These are phyloP conservation scores for Phytopythium chamaehyphon DNA, from an alignment of 352 stramenopile species.

Conservation along the genomic window DNA sequence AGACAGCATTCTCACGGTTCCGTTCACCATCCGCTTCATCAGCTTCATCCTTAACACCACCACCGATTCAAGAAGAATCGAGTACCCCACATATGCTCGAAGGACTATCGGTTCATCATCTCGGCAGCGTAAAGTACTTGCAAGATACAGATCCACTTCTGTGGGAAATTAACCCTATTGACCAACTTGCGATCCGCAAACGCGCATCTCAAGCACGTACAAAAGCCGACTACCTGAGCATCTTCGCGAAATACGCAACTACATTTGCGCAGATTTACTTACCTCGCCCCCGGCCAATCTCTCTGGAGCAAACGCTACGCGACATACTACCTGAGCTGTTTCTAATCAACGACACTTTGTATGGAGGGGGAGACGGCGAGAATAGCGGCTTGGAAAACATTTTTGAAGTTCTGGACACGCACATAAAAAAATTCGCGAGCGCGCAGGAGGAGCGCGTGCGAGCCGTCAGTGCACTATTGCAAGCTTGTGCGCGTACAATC, in stretches of 20 bases:
- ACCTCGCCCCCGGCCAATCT: slow-evolving; percentile 62
- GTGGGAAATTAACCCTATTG: slow-evolving; percentile 82
- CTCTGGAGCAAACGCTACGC: slow-evolving; percentile 71
- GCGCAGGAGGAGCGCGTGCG: slow-evolving; percentile 61
- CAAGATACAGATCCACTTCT: slow-evolving; percentile 75
- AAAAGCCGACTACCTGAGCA: slow-evolving; percentile 53
- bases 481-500: slow-evolving; percentile 72
- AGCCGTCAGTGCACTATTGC: slow-evolving; percentile 59
- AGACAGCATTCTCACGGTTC: slow-evolving; percentile 56
- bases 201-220: slow-evolving; percentile 49
- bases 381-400: slow-evolving; percentile 73
- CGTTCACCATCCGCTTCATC: slow-evolving; percentile 41
- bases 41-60: slow-evolving; percentile 16
- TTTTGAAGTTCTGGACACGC: slow-evolving; percentile 69
- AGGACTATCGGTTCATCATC: slow-evolving; percentile 47
- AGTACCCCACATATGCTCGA: slow-evolving; percentile 13
- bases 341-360: slow-evolving; percentile 76
- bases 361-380: slow-evolving; percentile 53
- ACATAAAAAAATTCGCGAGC: slow-evolving; percentile 64
- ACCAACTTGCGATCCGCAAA: slow-evolving; percentile 72
- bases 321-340: slow-evolving; percentile 76
- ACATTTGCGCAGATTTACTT: slow-evolving; percentile 74
- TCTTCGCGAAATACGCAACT: slow-evolving; percentile 55
- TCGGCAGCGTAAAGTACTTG: slow-evolving; percentile 74
- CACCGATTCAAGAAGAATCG: slow-evolving; percentile 23